Evolutionary conservation across 805 yeast species (phyloP).

Genomic region (Lipomyces starkeyi): DNA sequence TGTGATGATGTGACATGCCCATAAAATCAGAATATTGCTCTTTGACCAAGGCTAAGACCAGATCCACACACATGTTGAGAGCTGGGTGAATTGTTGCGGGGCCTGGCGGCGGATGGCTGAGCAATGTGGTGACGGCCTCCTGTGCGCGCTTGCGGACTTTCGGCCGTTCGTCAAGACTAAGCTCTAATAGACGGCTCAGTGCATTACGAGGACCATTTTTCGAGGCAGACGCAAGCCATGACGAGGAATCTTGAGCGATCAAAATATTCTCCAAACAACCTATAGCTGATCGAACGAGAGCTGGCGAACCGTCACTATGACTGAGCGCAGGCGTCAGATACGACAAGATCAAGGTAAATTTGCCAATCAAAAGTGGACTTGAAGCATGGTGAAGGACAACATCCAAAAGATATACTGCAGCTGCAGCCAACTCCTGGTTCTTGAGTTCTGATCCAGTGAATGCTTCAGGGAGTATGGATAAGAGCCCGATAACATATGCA

Average conservation of each 20-base stretch:
- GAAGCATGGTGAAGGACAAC: slow-evolving; percentile 73
- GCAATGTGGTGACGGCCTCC: slow-evolving; percentile 75
- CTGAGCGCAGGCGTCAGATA: slow-evolving; percentile 78
- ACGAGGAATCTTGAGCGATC: slow-evolving; percentile 75
- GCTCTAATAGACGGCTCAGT: slow-evolving; percentile 73
- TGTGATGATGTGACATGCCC: slow-evolving; percentile 45
- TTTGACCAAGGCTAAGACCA: slow-evolving; percentile 63
- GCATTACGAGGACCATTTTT: slow-evolving; percentile 71
- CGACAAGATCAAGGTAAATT: slow-evolving; percentile 76
- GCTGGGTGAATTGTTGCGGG: slow-evolving; percentile 82
- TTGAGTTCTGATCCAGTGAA: slow-evolving; percentile 56
- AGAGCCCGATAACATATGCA: slow-evolving; percentile 83
- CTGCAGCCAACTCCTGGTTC: slow-evolving; percentile 69
- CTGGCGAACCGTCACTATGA: slow-evolving; percentile 71
- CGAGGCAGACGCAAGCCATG: slow-evolving; percentile 63
- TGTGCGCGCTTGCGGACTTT: slow-evolving; percentile 94
- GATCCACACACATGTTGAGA: slow-evolving; percentile 69
- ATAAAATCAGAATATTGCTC: slow-evolving; percentile 49
- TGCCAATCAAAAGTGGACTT: slow-evolving; percentile 67
- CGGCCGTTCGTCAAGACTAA: slow-evolving; percentile 82
- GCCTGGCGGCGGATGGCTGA: slow-evolving; percentile 73
- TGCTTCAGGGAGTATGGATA: slow-evolving; percentile 81
- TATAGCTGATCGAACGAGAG: slow-evolving; percentile 78
- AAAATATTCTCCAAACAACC: slow-evolving; percentile 84
- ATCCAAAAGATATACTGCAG: slow-evolving; percentile 72